Conservation (phyloP, 208 protist species). For the Acanthamoeba lugdunensis region DNA sequence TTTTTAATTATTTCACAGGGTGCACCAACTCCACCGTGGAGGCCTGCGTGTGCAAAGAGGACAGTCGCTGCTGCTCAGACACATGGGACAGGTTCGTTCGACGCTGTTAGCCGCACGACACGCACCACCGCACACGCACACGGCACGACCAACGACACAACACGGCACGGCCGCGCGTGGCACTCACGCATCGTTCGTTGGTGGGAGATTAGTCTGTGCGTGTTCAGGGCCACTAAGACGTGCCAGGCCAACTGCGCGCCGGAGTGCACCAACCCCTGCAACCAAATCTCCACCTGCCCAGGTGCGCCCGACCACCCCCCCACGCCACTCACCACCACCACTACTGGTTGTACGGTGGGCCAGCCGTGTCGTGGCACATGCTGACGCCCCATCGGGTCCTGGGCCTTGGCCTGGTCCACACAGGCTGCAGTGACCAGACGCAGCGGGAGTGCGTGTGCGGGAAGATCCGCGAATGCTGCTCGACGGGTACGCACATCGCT, state of each 20-base stretch:
- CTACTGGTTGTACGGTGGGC: background rate
- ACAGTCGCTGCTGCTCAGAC: background rate
- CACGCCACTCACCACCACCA: background rate
- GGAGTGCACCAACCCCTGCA: constrained; percentile 25
- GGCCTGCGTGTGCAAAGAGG: background rate
- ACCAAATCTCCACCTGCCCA: constrained; percentile 37
- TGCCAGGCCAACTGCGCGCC: background rate
- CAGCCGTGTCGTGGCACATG: background rate
- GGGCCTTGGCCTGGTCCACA: too few relatives aligned
- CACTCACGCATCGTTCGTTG: background rate
- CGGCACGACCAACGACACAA: background rate
- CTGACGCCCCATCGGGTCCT: too few relatives aligned
- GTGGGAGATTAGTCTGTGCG: background rate
- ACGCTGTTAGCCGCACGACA: background rate
- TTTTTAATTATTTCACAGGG: background rate
- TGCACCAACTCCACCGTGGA: background rate
- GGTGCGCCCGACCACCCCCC: background rate
- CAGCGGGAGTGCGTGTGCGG: constrained; percentile 23
- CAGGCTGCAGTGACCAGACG: background rate
- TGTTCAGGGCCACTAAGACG: background rate
- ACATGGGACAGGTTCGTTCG: background rate
- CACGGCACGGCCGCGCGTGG: background rate
- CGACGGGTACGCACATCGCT: constrained; percentile 2
- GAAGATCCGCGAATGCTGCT: background rate
- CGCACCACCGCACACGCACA: too few relatives aligned